A percentile compares a stretch with the other conserved stretches of the same genome.
phyloP scores from a whole-genome alignment of 257 asterid genomes.

The Solanum neorickii region DNA sequence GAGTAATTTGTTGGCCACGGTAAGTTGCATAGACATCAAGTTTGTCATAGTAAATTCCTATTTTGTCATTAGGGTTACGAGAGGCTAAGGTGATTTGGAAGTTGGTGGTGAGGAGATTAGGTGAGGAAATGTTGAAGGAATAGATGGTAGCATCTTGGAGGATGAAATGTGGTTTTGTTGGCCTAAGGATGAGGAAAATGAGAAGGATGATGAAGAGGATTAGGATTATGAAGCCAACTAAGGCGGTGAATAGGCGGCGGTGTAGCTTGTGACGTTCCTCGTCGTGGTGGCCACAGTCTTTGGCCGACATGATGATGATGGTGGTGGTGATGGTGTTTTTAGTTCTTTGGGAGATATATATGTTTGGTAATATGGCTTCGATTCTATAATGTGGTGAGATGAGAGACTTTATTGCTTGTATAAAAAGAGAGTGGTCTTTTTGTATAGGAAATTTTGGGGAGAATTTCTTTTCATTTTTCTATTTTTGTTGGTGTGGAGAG shows the following conservation, averaged over 20 bases:
- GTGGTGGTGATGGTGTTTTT: background rate
- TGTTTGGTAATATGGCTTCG: background rate
- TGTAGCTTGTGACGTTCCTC: conserved; percentile 13
- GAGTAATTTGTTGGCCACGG: conserved; percentile 49
- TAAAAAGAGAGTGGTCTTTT: background rate
- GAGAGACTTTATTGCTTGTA: background rate
- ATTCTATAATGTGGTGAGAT: background rate
- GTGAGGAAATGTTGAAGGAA: conserved; percentile 38
- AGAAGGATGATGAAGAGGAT: conserved; percentile 34
- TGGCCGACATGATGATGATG: conserved; percentile 22
- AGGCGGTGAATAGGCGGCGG: conserved; percentile 19
- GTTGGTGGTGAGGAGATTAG: conserved; percentile 34
- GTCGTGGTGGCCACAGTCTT: conserved; percentile 38
- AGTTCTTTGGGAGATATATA: background rate
- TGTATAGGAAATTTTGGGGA: background rate
- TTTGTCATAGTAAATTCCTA: conserved; percentile 40
- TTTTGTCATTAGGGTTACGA: conserved; percentile 35
- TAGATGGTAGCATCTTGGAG: conserved; percentile 54
- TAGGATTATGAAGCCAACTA: conserved; percentile 10
- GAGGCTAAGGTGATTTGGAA: conserved; percentile 37
- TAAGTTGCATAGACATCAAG: conserved; percentile 45
- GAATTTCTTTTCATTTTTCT: background rate
- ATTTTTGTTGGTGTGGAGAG: background rate
- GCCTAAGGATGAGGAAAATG: conserved; percentile 38
- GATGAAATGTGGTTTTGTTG: conserved; percentile 45